Percentiles rank a stretch among this genome's conserved stretches.
phyloP scores from a whole-genome alignment of 169 alveolate genomes.

The Babesia ovata region DNA sequence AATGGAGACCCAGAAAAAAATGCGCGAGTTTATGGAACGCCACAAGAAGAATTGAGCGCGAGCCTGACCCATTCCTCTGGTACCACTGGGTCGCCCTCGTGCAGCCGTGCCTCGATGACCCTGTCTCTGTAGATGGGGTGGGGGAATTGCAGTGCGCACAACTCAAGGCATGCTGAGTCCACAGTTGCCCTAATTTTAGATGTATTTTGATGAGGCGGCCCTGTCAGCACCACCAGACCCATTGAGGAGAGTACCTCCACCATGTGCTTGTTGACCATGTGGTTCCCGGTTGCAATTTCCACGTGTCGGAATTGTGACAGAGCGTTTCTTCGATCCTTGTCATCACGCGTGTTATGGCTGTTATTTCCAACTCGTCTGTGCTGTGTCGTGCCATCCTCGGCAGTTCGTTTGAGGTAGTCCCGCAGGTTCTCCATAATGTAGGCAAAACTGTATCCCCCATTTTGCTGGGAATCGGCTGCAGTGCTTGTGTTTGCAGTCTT shows the following conservation, averaged over 20 bases:
- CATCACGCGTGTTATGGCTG: not conserved
- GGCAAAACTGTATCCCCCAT: slow-evolving; percentile 1
- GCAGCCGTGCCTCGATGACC: slow-evolving; percentile 20
- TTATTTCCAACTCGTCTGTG: not conserved
- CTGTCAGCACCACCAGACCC: slow-evolving; percentile 35
- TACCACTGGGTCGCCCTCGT: slow-evolving; percentile 19
- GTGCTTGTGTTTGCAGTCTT: too few species aligned
- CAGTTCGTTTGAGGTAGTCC: slow-evolving; percentile 9
- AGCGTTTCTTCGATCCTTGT: not conserved
- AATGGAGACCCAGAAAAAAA: slow-evolving; percentile 67
- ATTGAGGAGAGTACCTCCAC: slow-evolving; percentile 32
- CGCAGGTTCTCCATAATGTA: slow-evolving; percentile 31
- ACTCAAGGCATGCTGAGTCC: slow-evolving; percentile 16
- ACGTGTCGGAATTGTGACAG: slow-evolving; percentile 20
- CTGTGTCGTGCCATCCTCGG: not conserved
- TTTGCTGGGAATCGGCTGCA: not conserved
- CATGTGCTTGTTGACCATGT: slow-evolving; percentile 33
- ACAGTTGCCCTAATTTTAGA: not conserved
- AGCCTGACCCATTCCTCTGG: slow-evolving; percentile 18
- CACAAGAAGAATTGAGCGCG: slow-evolving; percentile 25
- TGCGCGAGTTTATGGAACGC: slow-evolving; percentile 61
- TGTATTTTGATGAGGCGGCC: not conserved
- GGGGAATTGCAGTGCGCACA: slow-evolving; percentile 43
- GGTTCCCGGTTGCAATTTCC: slow-evolving; percentile 35
- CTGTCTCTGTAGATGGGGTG: slow-evolving; percentile 59